phyloP scores from a whole-genome alignment of 768 basidiomycete species.

The Pleurotus platypus region DNA sequence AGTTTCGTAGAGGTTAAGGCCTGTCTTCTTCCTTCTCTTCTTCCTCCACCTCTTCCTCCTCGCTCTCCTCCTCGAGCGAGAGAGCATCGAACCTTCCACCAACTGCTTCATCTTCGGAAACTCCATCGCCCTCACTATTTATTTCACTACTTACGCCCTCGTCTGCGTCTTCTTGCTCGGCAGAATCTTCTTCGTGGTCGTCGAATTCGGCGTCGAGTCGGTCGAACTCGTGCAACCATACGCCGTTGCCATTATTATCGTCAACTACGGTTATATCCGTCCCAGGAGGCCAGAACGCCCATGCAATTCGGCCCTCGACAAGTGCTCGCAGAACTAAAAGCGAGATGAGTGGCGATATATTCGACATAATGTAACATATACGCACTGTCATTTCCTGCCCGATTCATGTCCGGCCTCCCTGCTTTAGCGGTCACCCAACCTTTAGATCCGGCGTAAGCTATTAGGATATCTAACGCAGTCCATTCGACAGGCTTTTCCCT shows the following conservation, averaged over 20 bases:
- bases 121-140: slow-evolving; percentile 24
- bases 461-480: slow-evolving; percentile 87
- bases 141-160: slow-evolving; percentile 18
- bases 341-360: not conserved
- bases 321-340: slow-evolving; percentile 71
- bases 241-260: slow-evolving; percentile 36
- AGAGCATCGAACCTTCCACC: slow-evolving; percentile 40
- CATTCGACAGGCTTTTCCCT: slow-evolving; percentile 37
- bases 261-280: slow-evolving; percentile 22
- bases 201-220: slow-evolving; percentile 28
- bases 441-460: slow-evolving; percentile 70
- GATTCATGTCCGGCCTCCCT: slow-evolving; percentile 82
- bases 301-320: slow-evolving; percentile 75
- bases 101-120: slow-evolving; percentile 11
- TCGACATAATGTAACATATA: not conserved
- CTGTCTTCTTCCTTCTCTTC: slow-evolving; percentile 12
- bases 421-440: slow-evolving; percentile 91
- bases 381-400: slow-evolving; percentile 88
- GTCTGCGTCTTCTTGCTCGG: slow-evolving; percentile 17
- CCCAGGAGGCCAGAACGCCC: slow-evolving; percentile 84
- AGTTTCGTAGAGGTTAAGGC: not conserved
- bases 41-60: slow-evolving; percentile 24
- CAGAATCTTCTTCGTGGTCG: slow-evolving; percentile 25
- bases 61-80: slow-evolving; percentile 28
- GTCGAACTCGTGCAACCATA: slow-evolving; percentile 51